Evolutionary conservation across 257 asterid genomes (phyloP), one percentile per base, ranked within the genome.

Genomic region (Leptodermis oblonga): DNA sequence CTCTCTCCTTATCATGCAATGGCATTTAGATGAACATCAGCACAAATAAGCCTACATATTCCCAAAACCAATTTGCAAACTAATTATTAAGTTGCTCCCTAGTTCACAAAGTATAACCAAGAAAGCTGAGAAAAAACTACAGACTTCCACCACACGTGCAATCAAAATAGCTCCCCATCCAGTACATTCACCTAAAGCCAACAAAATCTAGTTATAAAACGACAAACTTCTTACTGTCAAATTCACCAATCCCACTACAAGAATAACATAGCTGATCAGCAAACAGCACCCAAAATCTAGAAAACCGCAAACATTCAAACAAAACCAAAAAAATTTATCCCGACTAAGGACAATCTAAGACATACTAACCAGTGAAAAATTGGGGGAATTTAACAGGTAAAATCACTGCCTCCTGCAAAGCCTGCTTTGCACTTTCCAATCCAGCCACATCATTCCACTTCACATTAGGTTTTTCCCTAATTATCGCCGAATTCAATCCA

Each of bases 391-490:
- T 94, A 48, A 94, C 99, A 3, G 99, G 99, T 59, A 94, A 85
- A 82, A 94, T 94, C 42, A 94, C 99, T 1, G 99, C 99, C 75
- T 94, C 99, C 86, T 91, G 97, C 78, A 94, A 74, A 25, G 99
- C 87, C 87, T 94, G 99, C 79, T 94, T 94, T 0, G 99, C 99
- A 62, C 99, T 94, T 78, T 94, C 99, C 86, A 94, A 79, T 51
- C 99, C 99, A 55, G 99, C 99, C 11, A 94, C 99, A 83, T 94
- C 99, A 55, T 75, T 89, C 99, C 99, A 94, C 87, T 91, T 94
- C 3, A 94, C 91, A 81, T 94, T 91, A 4, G 99, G 99, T 74
- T 91, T 94, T 62, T 94, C 99, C 82, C 99, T 85, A 54, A 94
- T 56, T 65, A 94, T 94, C 12, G 99, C 99, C 0, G 99, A 94